Percentiles rank a stretch among this genome's conserved stretches.
These are phyloP conservation scores for Jimgerdemannia lactiflua DNA, from an alignment of 192 early-diverging fungal species.

Conservation along the genomic window DNA sequence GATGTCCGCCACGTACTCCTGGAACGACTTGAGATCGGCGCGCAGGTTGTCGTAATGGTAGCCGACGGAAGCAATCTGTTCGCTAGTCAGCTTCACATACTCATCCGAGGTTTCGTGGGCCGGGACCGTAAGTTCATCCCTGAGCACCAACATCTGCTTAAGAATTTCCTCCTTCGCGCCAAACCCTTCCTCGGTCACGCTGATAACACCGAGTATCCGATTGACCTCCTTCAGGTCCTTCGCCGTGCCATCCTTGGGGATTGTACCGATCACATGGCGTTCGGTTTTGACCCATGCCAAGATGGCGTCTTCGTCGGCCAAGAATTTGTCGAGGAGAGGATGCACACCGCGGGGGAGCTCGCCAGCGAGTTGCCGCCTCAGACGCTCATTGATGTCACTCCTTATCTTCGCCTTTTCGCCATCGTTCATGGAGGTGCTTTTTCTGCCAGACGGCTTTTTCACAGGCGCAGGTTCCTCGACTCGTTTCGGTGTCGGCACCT, in stretches of 20 bases:
- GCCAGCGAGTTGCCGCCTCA: conserved; percentile 30
- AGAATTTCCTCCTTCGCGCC: conserved; percentile 1
- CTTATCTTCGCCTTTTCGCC: conserved; percentile 29
- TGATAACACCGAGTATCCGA: conserved; percentile 22
- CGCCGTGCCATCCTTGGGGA: conserved; percentile 18
- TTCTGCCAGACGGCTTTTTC: conserved; percentile 8
- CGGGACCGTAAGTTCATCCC: conserved; percentile 14
- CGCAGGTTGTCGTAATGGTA: conserved; percentile 17
- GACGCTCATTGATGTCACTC: conserved; percentile 15
- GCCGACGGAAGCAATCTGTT: conserved; percentile 18
- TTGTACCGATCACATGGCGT: conserved; percentile 13
- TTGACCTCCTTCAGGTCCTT: conserved; percentile 7
- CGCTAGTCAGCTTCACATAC: conserved; percentile 19
- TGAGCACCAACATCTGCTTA: conserved; percentile 10
- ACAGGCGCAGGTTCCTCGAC: not conserved
- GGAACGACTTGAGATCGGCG: conserved; percentile 23
- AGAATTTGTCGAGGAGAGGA: conserved; percentile 21
- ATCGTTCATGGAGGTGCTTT: conserved; percentile 23
- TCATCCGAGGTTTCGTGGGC: conserved; percentile 24
- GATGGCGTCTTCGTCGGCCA: conserved; percentile 23
- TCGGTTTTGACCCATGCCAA: conserved; percentile 25
- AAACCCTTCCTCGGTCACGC: conserved; percentile 19
- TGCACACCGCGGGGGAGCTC: conserved; percentile 31
- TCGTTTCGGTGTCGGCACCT: not conserved
- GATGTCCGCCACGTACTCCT: conserved; percentile 9